Conservation (phyloP, 2,329 filamentous ascomycete genomes). For the Xylariaceae sp. region DNA sequence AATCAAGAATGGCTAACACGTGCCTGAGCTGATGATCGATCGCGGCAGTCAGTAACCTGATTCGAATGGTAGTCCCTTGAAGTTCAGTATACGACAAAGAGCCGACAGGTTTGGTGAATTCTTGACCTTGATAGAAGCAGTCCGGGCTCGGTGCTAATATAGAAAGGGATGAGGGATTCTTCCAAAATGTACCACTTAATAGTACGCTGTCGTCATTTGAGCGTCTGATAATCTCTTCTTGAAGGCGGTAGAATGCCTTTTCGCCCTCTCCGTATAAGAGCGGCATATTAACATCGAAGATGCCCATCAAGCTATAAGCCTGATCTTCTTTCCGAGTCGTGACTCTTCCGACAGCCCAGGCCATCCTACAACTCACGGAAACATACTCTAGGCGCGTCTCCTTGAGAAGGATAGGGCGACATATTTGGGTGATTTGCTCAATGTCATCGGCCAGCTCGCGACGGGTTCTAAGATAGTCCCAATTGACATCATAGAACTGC, state of each 20-base stretch:
- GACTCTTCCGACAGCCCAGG: slow-evolving; percentile 3
- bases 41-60: not conserved
- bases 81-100: not conserved
- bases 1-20: not conserved
- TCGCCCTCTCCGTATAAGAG: slow-evolving; percentile 11
- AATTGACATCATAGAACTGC: slow-evolving; percentile 4
- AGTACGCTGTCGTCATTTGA: slow-evolving; percentile 6
- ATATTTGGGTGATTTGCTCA: not conserved
- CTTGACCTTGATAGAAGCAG: not conserved
- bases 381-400: not conserved
- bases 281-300: slow-evolving; percentile 13
- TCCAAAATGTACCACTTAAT: not conserved
- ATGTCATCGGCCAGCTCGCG: not conserved
- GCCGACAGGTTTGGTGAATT: not conserved
- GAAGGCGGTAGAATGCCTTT: slow-evolving; percentile 8
- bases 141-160: not conserved
- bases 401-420: not conserved
- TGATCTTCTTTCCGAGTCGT: slow-evolving; percentile 10
- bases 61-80: not conserved
- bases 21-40: not conserved
- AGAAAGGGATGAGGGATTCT: not conserved
- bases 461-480: slow-evolving; percentile 1
- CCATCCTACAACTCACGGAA: slow-evolving; percentile 6
- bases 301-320: slow-evolving; percentile 9
- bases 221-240: slow-evolving; percentile 9